phyloP scores from a whole-genome alignment of 257 asterid species.

The Solanum piurae region DNA sequence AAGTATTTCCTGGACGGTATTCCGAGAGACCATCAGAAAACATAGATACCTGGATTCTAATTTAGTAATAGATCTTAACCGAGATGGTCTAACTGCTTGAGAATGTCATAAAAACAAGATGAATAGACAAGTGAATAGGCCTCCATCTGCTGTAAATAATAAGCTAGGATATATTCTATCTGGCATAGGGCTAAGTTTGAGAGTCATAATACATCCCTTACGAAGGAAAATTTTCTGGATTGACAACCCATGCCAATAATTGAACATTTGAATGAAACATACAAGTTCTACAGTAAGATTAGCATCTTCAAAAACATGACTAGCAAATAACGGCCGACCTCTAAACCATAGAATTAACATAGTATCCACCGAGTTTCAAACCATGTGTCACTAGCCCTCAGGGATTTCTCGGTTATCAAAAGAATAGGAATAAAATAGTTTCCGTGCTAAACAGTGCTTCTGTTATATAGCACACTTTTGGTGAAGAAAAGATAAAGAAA shows the following conservation, averaged over 20 bases:
- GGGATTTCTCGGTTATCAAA: neutral
- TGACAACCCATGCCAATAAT: neutral
- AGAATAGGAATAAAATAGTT: neutral
- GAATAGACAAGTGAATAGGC: neutral
- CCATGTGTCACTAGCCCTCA: neutral
- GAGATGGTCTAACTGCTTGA: neutral
- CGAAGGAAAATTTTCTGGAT: neutral
- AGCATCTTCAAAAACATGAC: neutral
- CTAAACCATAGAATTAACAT: neutral
- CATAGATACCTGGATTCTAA: neutral
- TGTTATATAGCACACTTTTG: neutral
- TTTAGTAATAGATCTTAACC: neutral
- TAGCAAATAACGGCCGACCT: neutral
- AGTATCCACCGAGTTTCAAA: neutral
- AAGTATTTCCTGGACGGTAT: slow-evolving; percentile 36
- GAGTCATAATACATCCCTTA: neutral
- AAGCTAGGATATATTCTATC: neutral
- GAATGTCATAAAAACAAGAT: neutral
- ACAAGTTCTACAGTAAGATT: neutral
- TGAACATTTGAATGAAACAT: neutral
- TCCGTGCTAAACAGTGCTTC: neutral
- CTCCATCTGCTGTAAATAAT: neutral
- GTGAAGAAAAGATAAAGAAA: neutral
- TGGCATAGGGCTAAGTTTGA: neutral
- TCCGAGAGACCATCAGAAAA: slow-evolving; percentile 8